Percentiles rank a stretch among this genome's conserved stretches.
Evolutionary conservation across 257 asterid species (phyloP).

Genomic region (Nicotiana benthamiana): DNA sequence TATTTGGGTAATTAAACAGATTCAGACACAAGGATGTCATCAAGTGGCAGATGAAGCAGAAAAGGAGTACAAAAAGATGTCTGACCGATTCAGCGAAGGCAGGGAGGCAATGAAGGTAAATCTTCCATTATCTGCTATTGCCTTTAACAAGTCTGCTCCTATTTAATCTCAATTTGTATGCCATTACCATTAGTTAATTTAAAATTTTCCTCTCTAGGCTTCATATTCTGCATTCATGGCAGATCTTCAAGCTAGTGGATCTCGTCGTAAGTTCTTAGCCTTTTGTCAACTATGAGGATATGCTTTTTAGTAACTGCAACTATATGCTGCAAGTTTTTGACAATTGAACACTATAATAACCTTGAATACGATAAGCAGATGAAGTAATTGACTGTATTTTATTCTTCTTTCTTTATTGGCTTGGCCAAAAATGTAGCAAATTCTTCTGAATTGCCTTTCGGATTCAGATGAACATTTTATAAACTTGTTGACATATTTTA

Average conservation of each 20-base stretch:
- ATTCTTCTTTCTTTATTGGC: neutral
- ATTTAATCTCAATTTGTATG: neutral
- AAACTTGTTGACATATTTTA: constrained; percentile 17
- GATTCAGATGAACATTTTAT: neutral
- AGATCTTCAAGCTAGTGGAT: constrained; percentile 60
- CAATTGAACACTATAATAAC: neutral
- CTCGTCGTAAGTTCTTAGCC: constrained; percentile 57
- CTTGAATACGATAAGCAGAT: neutral
- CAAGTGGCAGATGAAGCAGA: constrained; percentile 70
- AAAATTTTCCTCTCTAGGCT: constrained; percentile 41
- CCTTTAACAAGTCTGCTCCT: neutral
- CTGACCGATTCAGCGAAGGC: constrained; percentile 59
- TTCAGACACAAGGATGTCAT: constrained; percentile 75
- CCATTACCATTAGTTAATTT: constrained; percentile 17
- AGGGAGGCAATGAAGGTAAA: constrained; percentile 77
- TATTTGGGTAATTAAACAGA: constrained; percentile 31
- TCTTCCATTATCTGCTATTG: neutral
- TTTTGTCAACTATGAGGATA: neutral
- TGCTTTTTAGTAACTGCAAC: neutral
- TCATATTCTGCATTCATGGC: constrained; percentile 58
- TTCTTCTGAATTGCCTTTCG: neutral
- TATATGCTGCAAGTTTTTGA: neutral
- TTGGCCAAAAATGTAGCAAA: neutral
- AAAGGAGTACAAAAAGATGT: constrained; percentile 58
- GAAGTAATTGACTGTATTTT: neutral